These are phyloP conservation scores for Exophiala viscosa DNA, from an alignment of 2,329 filamentous ascomycete genomes.

Conservation along the genomic window DNA sequence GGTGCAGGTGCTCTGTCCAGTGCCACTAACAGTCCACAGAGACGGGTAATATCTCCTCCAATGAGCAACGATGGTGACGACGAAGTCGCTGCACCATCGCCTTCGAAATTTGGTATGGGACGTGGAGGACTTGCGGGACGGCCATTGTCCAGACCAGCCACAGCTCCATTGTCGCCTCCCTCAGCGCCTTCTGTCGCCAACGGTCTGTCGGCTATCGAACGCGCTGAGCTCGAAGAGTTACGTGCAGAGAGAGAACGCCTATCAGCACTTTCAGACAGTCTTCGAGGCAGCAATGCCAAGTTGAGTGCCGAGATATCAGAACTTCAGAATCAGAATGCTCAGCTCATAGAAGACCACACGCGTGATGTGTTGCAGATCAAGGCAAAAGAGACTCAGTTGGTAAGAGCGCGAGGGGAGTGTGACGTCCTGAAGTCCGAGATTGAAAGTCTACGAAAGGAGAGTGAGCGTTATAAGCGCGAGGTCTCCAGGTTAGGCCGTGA, in stretches of 20 bases:
- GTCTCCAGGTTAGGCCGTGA: slow-evolving; percentile 54
- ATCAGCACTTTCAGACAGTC: slow-evolving; percentile 69
- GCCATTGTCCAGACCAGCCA: slow-evolving; percentile 72
- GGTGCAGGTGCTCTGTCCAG: slow-evolving; percentile 23
- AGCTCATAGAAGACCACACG: slow-evolving; percentile 95
- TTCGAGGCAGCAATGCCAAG: slow-evolving; percentile 75
- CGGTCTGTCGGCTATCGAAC: slow-evolving; percentile 73
- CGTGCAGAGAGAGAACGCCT: slow-evolving; percentile 78
- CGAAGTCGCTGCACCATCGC: slow-evolving; percentile 39
- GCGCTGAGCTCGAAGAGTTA: slow-evolving; percentile 87
- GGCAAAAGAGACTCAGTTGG: slow-evolving; percentile 95
- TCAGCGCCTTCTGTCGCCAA: slow-evolving; percentile 56
- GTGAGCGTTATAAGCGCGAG: slow-evolving; percentile 90
- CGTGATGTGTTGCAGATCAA: slow-evolving; percentile 94
- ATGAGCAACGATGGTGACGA: slow-evolving; percentile 41
- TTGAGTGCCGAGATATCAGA: slow-evolving; percentile 85
- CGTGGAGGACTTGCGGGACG: slow-evolving; percentile 77
- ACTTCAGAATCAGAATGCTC: slow-evolving; percentile 93
- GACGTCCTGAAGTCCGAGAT: slow-evolving; percentile 85
- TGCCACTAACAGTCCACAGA: slow-evolving; percentile 38
- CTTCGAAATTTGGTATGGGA: slow-evolving; percentile 63
- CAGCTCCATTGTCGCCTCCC: slow-evolving; percentile 50
- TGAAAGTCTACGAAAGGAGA: slow-evolving; percentile 77
- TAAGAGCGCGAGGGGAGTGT: slow-evolving; percentile 82
- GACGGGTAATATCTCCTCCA: slow-evolving; percentile 44